A percentile compares a stretch with the other conserved stretches of the same genome.
Evolutionary conservation across 1,139 yeast species (phyloP).

Genomic region (Scheffersomyces lignicola): DNA sequence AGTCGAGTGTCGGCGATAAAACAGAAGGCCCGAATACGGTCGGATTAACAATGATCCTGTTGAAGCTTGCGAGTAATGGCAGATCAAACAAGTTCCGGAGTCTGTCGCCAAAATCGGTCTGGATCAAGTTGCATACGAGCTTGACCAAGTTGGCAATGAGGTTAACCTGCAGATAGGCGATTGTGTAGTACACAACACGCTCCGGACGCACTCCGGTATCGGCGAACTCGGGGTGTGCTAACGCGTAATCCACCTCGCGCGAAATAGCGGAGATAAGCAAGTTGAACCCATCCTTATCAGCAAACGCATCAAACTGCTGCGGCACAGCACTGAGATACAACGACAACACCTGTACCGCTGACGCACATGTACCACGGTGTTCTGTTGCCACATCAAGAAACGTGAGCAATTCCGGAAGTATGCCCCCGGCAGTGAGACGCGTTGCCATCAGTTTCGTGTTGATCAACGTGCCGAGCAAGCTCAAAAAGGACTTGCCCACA

Average conservation of each 20-base stretch:
- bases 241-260: constrained; percentile 67
- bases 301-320: constrained; percentile 58
- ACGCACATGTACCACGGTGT: constrained; percentile 60
- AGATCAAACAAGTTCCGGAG: constrained; percentile 86
- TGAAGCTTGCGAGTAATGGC: constrained; percentile 63
- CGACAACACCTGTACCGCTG: constrained; percentile 64
- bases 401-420: constrained; percentile 64
- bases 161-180: constrained; percentile 67
- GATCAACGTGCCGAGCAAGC: constrained; percentile 57
- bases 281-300: constrained; percentile 65
- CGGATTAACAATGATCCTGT: constrained; percentile 58
- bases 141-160: constrained; percentile 57
- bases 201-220: constrained; percentile 55
- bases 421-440: constrained; percentile 61
- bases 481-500: constrained; percentile 56
- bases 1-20: constrained; percentile 64
- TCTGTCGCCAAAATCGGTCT: constrained; percentile 78
- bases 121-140: constrained; percentile 63
- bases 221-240: constrained; percentile 54
- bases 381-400: constrained; percentile 55
- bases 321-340: constrained; percentile 49
- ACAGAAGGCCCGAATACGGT: constrained; percentile 67
- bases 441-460: constrained; percentile 53
- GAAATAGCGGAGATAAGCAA: constrained; percentile 60
- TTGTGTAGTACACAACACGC: constrained; percentile 54